Evolutionary conservation across 116 monocot genomes (phyloP), one percentile per base, ranked within the genome.

Genomic region (Cymodocea nodosa): DNA sequence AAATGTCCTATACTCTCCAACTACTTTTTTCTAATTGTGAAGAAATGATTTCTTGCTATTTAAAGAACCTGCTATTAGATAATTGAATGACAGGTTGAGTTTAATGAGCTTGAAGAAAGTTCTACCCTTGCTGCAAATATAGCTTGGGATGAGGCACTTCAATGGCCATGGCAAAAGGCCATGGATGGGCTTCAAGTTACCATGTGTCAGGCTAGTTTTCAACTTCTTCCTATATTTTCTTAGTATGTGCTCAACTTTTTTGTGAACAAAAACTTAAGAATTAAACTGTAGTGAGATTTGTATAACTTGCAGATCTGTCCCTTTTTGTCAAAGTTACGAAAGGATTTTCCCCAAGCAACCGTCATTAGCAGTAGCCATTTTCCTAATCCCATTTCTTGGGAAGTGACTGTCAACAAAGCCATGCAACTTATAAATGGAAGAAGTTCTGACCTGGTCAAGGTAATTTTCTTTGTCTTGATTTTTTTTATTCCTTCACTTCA

Each of bases 141-240:
- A 68, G 90, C 90, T 18, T 95, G 95, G 95, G 95, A 95, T 55
- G 71, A 87, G 50, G 68, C 53, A 18, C 87, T 95, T 69, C 68
- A 25, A 19, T 74, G 82, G 75, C 71, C 95, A 56, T 95, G 90
- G 90, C 66, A 79, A 59, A 76, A 77, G 56, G 90, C 95, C 70
- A 37, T 87, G 12, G 39, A 79, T 66, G 67, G 53, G 52, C 83
- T 95, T 75, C 82, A 76, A 76, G 56, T 60, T 36, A 80, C 90
- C 64, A 36, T 95, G 48, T 52, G 63, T 14, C 69, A 95, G 95
- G 94, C 90, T 52, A 51, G 65, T 59, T 40, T 30, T 50, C 59
- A 11, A 37, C 61, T 19, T 17, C n/a, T 14, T 7, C 22, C 22
- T 50, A 22, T 5, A 4, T 0, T n/a, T 62, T 18, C n/a, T 30